Base-by-base conservation (phyloP, 2,329 filamentous ascomycete species). In the Mariannaea elegans region DNA sequence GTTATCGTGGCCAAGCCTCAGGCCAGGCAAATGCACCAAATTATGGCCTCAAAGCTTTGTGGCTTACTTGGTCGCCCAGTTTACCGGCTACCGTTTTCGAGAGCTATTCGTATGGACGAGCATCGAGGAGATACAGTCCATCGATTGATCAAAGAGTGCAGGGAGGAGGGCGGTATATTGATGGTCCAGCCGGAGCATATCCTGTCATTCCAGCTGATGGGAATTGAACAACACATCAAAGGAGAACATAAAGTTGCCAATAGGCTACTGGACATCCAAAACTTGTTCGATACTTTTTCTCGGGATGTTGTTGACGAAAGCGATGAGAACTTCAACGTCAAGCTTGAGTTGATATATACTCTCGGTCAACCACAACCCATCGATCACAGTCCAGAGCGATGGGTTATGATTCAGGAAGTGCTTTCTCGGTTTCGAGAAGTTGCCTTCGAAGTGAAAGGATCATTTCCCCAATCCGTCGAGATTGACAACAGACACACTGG, bases 301-400 rank as follows among this genome's bases (percentile, higher is more conserved):
- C 75, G 86, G 0, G 87, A 89, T 60, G 78, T 91, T 2, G 76
- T 90, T 0, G 87, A 90, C 56, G 87, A 90, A 70, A 87, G 84
- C 39, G 88, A 90, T 45, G 86, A 90, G 56, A 86, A 85, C 54
- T 83, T 90, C 45, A 85, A 80, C 42, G 78, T 81, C 3, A 84
- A 83, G 44, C 88, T 87, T 31, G 85, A 90, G 64, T 71, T 90
- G 0, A 77, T 90, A 2, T 90, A 90, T 55, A 88, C 87, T 0
- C 82, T 89, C 63, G 87, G 87, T 0, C 59, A 69, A 0, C 84
- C 87, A 56, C 66, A 70, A 2, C 63, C 80, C 0, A 75, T 88
- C 0, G 83, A 89, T 4, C 75, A 81, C 10, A 80, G 80, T 42
- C 83, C 84, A 0, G 71, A 82, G 2, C 76, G 89, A 3, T 91